These are phyloP conservation scores for Geranium rotundifolium DNA, from an alignment of 345 rosid genomes.

Conservation along the genomic window DNA sequence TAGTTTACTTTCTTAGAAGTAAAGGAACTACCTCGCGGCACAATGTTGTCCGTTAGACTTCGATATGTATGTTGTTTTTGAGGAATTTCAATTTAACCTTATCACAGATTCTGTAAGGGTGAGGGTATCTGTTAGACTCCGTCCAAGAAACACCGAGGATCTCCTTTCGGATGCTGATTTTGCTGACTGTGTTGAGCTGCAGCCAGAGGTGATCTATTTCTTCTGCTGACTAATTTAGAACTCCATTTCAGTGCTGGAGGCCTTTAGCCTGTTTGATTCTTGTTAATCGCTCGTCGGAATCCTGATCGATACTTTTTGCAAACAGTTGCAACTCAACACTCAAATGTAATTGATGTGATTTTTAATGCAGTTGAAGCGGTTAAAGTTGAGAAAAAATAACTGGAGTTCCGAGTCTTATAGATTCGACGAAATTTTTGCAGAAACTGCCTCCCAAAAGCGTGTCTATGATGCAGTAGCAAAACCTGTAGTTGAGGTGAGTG, in stretches of 20 bases:
- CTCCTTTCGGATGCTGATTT: conserved; percentile 70
- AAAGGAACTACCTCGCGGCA: background rate
- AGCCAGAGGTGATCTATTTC: conserved; percentile 53
- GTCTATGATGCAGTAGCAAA: conserved; percentile 86
- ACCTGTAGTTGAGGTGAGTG: conserved; percentile 83
- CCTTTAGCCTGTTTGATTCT: background rate
- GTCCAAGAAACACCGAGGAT: conserved; percentile 70
- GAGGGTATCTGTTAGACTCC: conserved; percentile 74
- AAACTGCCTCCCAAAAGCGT: conserved; percentile 80
- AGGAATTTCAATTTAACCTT: conserved; percentile 1
- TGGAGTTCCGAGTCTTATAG: conserved; percentile 80
- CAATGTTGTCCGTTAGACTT: background rate
- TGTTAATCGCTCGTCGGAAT: background rate
- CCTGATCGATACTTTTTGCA: background rate
- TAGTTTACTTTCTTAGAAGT: too few species aligned
- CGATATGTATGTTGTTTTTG: background rate
- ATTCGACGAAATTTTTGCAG: conserved; percentile 75
- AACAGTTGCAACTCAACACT: background rate
- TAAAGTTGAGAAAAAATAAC: conserved; percentile 75
- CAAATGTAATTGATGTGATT: background rate
- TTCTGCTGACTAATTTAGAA: background rate
- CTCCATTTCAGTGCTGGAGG: background rate
- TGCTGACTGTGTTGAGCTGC: conserved; percentile 74
- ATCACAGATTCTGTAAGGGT: conserved; percentile 68
- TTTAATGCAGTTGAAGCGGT: conserved; percentile 53